A percentile compares a stretch with the other conserved stretches of the same genome.
phyloP scores from a whole-genome alignment of 2,329 filamentous ascomycete genomes.

The Aspergillus fumigatus region DNA sequence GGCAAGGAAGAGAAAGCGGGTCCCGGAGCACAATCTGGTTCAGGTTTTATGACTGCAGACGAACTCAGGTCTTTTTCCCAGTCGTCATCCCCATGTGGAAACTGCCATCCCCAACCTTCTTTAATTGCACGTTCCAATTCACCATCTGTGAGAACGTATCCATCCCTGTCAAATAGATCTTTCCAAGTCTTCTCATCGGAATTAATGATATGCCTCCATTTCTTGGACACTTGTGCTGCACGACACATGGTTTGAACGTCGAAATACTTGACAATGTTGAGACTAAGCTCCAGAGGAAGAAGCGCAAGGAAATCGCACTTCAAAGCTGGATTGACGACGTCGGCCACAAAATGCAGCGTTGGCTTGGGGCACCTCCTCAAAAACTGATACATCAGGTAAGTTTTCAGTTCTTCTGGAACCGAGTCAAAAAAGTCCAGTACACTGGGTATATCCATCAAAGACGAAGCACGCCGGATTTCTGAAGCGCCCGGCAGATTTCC shows the following conservation, averaged over 20 bases:
- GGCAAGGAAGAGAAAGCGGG: conserved; percentile 18
- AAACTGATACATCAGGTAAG: conserved; percentile 95
- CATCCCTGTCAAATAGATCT: conserved; percentile 79
- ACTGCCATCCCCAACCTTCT: conserved; percentile 98
- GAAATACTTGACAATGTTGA: conserved; percentile 83
- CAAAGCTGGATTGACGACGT: conserved; percentile 85
- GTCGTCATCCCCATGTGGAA: conserved; percentile 68
- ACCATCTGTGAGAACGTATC: conserved; percentile 70
- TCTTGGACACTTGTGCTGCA: conserved; percentile 87
- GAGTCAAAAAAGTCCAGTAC: conserved; percentile 89
- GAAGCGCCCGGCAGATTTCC: conserved; percentile 10
- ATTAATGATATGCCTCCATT: conserved; percentile 87
- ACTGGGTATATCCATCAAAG: conserved; percentile 71
- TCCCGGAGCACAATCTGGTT: conserved; percentile 31
- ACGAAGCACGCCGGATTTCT: conserved; percentile 29
- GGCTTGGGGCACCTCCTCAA: conserved; percentile 81
- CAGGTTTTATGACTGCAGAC: conserved; percentile 36
- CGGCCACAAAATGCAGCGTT: conserved; percentile 82
- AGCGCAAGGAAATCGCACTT: conserved; percentile 89
- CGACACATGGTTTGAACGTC: conserved; percentile 81
- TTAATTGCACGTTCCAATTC: conserved; percentile 81
- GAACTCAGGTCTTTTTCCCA: conserved; percentile 76
- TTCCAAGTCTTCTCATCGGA: conserved; percentile 96
- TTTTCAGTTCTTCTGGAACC: conserved; percentile 87
- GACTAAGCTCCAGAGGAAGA: conserved; percentile 78